A percentile compares a stretch with the other conserved stretches of the same genome.
Evolutionary conservation across 176 grass and related monocot species (phyloP).

Genomic region (Ensete ventricosum): DNA sequence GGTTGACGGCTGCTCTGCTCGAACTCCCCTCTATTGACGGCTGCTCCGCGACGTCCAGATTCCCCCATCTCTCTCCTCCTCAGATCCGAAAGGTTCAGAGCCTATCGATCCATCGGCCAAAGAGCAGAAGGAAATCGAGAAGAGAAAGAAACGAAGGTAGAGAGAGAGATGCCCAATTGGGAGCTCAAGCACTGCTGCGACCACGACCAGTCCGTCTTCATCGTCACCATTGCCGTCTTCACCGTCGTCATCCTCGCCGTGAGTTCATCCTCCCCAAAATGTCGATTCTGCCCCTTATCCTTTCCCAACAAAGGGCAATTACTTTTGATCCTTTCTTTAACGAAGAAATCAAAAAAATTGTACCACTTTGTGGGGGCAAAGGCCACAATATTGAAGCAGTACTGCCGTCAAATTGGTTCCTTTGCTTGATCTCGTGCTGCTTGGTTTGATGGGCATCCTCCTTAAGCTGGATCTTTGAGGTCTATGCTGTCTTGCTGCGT

Average conservation of each 20-base stretch:
- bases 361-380: not conserved
- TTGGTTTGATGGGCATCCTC: too few relatives aligned
- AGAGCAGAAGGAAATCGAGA: not conserved
- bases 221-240: conserved; percentile 61
- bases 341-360: not conserved
- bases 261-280: not conserved
- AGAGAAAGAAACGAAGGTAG: not conserved
- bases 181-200: conserved; percentile 83
- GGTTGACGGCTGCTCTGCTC: too few relatives aligned
- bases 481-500: not conserved
- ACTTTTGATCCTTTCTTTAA: not conserved
- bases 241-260: conserved; percentile 90
- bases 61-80: not conserved
- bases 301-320: not conserved
- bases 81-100: not conserved
- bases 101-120: too few relatives aligned
- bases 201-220: conserved; percentile 55
- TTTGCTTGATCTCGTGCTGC: too few relatives aligned
- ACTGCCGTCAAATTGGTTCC: too few relatives aligned
- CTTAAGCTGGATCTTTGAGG: not conserved
- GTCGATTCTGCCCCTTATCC: not conserved
- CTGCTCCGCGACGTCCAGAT: not conserved
- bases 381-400: not conserved
- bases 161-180: conserved; percentile 64
- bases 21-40: not conserved